Conservation (phyloP, 78 protist species). For the Planoprotostelium fungivorum region DNA sequence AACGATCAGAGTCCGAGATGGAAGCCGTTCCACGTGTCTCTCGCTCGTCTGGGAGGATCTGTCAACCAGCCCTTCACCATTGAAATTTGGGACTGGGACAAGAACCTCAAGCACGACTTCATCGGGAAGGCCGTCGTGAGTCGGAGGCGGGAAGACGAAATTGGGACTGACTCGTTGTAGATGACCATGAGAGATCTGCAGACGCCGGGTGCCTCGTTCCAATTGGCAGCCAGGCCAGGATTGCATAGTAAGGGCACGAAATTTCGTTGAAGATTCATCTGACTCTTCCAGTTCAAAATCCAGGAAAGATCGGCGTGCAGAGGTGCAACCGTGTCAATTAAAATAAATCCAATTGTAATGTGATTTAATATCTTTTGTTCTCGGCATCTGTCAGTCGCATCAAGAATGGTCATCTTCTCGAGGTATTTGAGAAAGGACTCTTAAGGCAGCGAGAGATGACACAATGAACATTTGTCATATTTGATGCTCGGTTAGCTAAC, state of each 20-base stretch:
- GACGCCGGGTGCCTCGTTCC: neutral
- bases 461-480: no score
- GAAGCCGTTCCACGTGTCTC: neutral
- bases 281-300: neutral
- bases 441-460: no score
- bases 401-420: no score
- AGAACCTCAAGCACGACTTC: neutral
- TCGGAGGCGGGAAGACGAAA: neutral
- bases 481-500: no score
- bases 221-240: neutral
- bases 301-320: neutral
- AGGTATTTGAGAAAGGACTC: no score
- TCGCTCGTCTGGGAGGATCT: neutral
- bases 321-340: neutral
- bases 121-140: neutral
- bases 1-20: neutral
- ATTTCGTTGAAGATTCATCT: no score
- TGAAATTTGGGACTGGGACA: neutral
- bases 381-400: no score
- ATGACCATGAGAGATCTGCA: neutral
- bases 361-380: no score
- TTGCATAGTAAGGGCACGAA: neutral
- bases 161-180: neutral
- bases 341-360: no score
- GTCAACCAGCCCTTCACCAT: neutral